Percentiles rank a stretch among this genome's conserved stretches.
Conservation (phyloP, 164 flowering plant species). For the Umbellularia californica region DNA sequence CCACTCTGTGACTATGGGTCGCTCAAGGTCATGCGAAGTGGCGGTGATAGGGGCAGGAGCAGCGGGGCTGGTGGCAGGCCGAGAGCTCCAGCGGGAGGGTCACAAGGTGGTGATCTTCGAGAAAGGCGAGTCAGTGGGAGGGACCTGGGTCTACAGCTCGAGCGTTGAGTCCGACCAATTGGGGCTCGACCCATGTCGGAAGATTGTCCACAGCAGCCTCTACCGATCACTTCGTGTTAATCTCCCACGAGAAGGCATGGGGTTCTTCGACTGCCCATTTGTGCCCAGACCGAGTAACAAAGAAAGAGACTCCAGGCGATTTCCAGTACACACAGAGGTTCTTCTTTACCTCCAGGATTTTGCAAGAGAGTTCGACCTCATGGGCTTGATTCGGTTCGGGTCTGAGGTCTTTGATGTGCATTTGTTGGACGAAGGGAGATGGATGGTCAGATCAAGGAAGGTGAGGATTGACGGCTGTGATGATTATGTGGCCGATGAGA, state of each 20-base stretch:
- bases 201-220: constrained; percentile 56
- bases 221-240: constrained; percentile 80
- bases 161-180: constrained; percentile 55
- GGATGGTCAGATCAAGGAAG: constrained; percentile 44
- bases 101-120: constrained; percentile 71
- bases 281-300: constrained; percentile 4
- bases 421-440: constrained; percentile 38
- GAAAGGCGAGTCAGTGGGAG: constrained; percentile 42
- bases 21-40: constrained; percentile 20
- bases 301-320: constrained; percentile 50
- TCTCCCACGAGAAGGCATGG: constrained; percentile 75
- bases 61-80: constrained; percentile 66
- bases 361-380: constrained; percentile 39
- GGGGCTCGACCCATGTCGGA: constrained; percentile 56
- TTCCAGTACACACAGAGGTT: constrained; percentile 76
- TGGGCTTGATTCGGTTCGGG: constrained; percentile 50
- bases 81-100: constrained; percentile 70
- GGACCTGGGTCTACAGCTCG: constrained; percentile 71
- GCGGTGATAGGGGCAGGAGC: constrained; percentile 93
- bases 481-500: constrained; percentile 4
- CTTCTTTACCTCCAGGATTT: constrained; percentile 51
- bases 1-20: no score
- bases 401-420: constrained; percentile 41
- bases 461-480: constrained; percentile 5
- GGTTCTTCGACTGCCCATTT: constrained; percentile 65